Conservation (phyloP, 2,329 filamentous ascomycete genomes). For the Hypoxylon sp. region DNA sequence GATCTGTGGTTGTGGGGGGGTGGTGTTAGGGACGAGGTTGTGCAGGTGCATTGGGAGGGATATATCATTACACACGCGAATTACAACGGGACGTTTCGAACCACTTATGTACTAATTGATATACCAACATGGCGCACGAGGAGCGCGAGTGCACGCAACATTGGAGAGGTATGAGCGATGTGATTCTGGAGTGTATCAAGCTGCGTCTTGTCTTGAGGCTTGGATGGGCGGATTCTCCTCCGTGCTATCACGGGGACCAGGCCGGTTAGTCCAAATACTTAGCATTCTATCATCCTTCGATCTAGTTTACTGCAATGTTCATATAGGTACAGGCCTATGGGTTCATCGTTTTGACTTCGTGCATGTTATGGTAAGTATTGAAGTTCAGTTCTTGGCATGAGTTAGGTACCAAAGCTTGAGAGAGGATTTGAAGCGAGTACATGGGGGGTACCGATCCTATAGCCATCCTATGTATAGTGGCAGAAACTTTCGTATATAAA, state of each 20-base stretch:
- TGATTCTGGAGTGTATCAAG: background rate
- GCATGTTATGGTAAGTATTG: background rate
- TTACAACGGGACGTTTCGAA: slow-evolving; percentile 13
- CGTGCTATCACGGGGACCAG: background rate
- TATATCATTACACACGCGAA: slow-evolving; percentile 2
- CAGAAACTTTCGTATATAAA: no score
- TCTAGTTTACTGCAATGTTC: no score
- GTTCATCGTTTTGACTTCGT: no score
- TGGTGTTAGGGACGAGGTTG: background rate
- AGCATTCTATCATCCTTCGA: background rate
- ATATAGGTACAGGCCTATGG: no score
- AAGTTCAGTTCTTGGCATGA: background rate
- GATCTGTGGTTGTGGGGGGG: background rate
- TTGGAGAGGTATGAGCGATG: background rate
- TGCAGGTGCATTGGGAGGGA: background rate
- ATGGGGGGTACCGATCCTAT: background rate
- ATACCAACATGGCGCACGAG: slow-evolving; percentile 23
- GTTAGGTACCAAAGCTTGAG: background rate
- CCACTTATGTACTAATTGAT: slow-evolving; percentile 3
- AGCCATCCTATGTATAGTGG: no score
- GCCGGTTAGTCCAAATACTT: no score
- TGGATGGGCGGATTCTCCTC: background rate
- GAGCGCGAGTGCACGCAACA: slow-evolving; percentile 5
- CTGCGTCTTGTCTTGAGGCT: background rate
- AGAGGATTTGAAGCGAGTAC: background rate